Evolutionary conservation across 1,284 basidiomycete genomes (phyloP).

Genomic region (Psilocybe mexicana): DNA sequence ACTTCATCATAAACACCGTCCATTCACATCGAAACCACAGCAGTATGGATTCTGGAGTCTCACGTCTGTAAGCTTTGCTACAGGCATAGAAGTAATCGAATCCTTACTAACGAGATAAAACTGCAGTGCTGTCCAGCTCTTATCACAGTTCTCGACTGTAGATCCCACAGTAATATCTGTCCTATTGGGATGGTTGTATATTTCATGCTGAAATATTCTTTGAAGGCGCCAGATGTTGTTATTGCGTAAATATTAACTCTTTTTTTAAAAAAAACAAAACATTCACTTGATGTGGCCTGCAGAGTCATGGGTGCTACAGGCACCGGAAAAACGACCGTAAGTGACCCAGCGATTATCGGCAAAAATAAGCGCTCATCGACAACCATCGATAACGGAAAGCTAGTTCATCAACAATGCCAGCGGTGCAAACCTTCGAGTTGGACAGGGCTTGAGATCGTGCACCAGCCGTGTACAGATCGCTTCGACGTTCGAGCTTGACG

Average conservation of each 20-base stretch:
- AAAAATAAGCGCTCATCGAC: too few relatives aligned
- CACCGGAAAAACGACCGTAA: constrained; percentile 45
- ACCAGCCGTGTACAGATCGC: constrained; percentile 30
- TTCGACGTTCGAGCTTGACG: constrained; percentile 29
- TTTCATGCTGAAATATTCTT: too few relatives aligned
- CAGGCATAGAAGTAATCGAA: too few relatives aligned
- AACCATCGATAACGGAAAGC: not conserved
- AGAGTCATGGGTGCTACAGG: constrained; percentile 49
- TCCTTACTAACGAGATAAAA: too few relatives aligned
- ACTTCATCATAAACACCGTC: too few relatives aligned
- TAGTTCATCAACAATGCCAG: constrained; percentile 40
- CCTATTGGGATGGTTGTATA: too few relatives aligned
- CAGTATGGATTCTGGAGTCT: not conserved
- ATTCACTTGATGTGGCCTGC: not conserved
- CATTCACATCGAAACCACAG: too few relatives aligned
- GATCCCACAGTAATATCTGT: too few relatives aligned
- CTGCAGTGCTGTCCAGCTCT: too few relatives aligned
- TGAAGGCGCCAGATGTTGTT: not conserved
- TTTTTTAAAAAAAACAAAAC: too few relatives aligned
- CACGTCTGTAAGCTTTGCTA: not conserved
- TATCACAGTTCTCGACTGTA: not conserved
- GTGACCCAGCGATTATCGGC: constrained; percentile 9
- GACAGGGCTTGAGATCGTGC: constrained; percentile 32
- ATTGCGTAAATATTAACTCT: not conserved
- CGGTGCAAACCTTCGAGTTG: constrained; percentile 26